These are phyloP conservation scores for Suhomyces panamericanus DNA, from an alignment of 1,139 yeast species.

Conservation along the genomic window DNA sequence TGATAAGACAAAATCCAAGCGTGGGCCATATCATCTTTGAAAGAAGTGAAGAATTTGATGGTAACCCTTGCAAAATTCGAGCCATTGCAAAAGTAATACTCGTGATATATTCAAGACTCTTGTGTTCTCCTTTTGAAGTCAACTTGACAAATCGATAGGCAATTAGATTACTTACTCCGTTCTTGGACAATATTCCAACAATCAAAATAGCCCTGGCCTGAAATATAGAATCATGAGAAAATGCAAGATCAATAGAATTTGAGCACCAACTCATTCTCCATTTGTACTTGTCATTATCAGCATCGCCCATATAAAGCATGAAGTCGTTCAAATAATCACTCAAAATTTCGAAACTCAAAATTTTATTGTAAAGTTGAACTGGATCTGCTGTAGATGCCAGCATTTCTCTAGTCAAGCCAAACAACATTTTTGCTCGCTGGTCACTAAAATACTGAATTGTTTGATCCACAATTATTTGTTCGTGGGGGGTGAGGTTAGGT, in stretches of 20 bases:
- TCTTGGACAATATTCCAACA: conserved; percentile 66
- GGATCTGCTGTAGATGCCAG: conserved; percentile 28
- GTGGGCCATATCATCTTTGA: conserved; percentile 67
- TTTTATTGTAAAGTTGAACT: conserved; percentile 48
- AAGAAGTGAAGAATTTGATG: conserved; percentile 53
- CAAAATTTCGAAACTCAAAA: conserved; percentile 60
- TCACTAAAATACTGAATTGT: conserved; percentile 65
- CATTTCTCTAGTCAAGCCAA: conserved; percentile 74
- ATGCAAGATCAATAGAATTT: conserved; percentile 65
- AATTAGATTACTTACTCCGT: conserved; percentile 62
- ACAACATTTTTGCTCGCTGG: conserved; percentile 71
- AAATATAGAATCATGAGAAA: conserved; percentile 57
- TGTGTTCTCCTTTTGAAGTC: conserved; percentile 29
- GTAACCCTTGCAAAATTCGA: conserved; percentile 63
- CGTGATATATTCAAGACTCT: conserved; percentile 38
- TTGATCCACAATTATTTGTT: conserved; percentile 46
- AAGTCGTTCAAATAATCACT: conserved; percentile 62
- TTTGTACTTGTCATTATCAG: conserved; percentile 49
- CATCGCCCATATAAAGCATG: conserved; percentile 45
- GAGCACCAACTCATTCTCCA: conserved; percentile 76
- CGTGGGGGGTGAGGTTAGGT: conserved; percentile 48
- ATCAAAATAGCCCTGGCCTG: conserved; percentile 74
- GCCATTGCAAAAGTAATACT: conserved; percentile 52
- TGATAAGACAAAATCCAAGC: conserved; percentile 39
- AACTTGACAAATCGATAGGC: conserved; percentile 48